Base-by-base conservation (phyloP, 2,329 filamentous ascomycete species). In the Ceratocystis destructans region DNA sequence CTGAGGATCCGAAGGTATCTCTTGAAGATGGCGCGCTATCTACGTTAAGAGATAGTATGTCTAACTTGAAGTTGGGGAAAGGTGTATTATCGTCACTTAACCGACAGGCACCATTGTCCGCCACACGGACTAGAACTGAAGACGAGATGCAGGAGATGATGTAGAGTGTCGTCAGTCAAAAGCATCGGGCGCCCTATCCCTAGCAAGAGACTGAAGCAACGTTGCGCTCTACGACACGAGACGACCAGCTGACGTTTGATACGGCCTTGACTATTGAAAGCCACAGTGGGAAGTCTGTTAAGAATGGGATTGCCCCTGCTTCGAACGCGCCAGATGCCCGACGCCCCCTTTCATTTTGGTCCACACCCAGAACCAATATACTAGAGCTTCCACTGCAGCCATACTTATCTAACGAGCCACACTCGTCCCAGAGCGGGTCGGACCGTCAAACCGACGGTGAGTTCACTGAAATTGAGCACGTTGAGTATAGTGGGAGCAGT, bases 31-130 rank as follows among this genome's bases (percentile, higher is more conserved):
- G 64, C 12, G 10, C 64, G 1, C 77, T 83, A 67, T 71, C 78
- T 3, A 73, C 76, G 17, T 75, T 83, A 28, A 75, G 77, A 64
- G 80, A 82, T 31, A 79, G 79, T 25, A 76, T 83, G 17, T 76
- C 76, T 1, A 76, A 77, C 17, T 70, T 83, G 8, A 78, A 77
- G 53, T 72, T 85, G 20, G 78, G 79, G n/a, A 80, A 77, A 64
- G 77, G 76, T 20, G 71, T 79, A 61, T 73, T 80, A 1, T 41
- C 64, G 20, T 62, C 64, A 12, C 53, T 65, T 22, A 22, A 37
- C 28, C 33, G 61, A 22, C 25, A 57, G 31, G n/a, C 31, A 41
- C 37, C 37, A 33, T 33, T 57, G 25, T 25, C 50, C 22, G 28
- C 28, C n/a, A n/a, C 50, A 72, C 74, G 15, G 69, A 64, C 70